phyloP scores from a whole-genome alignment of 345 rosid species.

The Crucihimalaya himalaica region DNA sequence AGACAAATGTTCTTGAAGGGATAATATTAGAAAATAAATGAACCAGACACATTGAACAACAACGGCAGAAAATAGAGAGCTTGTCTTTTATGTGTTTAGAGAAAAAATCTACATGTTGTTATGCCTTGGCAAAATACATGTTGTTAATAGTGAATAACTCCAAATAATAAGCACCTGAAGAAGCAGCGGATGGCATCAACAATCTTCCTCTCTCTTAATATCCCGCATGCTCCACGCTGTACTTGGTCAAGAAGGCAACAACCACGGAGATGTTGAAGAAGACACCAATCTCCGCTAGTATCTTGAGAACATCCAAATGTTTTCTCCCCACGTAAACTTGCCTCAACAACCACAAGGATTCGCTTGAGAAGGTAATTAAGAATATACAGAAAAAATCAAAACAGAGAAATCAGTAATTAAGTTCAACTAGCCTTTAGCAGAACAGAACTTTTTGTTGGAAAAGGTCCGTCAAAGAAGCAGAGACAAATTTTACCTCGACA shows the following conservation, averaged over 20 bases:
- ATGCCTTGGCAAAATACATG: slow-evolving; percentile 2
- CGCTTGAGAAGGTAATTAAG: slow-evolving; percentile 43
- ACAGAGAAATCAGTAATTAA: slow-evolving; percentile 29
- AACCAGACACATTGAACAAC: slow-evolving; percentile 5
- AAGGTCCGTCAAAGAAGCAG: slow-evolving; percentile 7
- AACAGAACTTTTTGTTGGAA: background rate
- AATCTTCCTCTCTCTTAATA: slow-evolving; percentile 67
- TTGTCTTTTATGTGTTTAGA: slow-evolving; percentile 7
- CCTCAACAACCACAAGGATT: slow-evolving; percentile 68
- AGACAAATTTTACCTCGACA: slow-evolving; percentile 61
- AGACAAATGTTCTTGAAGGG: slow-evolving; percentile 24
- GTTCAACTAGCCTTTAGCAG: slow-evolving; percentile 25
- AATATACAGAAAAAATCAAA: slow-evolving; percentile 1
- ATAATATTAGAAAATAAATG: slow-evolving; percentile 7
- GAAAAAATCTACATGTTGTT: slow-evolving; percentile 2
- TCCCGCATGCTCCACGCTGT: slow-evolving; percentile 57
- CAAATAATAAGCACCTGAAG: slow-evolving; percentile 62
- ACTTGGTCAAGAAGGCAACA: slow-evolving; percentile 90
- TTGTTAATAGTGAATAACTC: slow-evolving; percentile 8
- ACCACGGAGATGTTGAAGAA: slow-evolving; percentile 90
- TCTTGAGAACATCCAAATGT: slow-evolving; percentile 72
- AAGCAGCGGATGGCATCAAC: slow-evolving; percentile 82
- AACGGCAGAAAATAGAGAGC: slow-evolving; percentile 3
- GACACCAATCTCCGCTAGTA: slow-evolving; percentile 71
- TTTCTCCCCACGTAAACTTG: slow-evolving; percentile 67